Percentiles rank a stretch among this genome's conserved stretches.
Evolutionary conservation across 2,329 filamentous ascomycete genomes (phyloP).

Genomic region (Penicillium sp.): DNA sequence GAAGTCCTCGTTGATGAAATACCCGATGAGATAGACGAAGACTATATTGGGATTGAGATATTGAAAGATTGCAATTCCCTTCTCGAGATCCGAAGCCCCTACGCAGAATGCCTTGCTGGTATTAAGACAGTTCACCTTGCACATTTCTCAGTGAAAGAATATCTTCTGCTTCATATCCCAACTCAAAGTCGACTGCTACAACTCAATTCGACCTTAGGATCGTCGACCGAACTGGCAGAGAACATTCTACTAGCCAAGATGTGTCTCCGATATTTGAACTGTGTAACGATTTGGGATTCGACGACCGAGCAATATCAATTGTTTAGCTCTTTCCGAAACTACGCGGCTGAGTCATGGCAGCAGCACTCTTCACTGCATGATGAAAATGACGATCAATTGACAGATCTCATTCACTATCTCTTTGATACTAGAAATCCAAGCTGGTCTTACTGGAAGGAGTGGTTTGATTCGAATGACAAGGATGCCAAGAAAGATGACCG

Average conservation of each 20-base stretch:
- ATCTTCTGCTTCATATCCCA: background rate
- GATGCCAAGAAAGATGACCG: background rate
- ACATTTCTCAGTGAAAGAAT: conserved; percentile 12
- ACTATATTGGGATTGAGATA: conserved; percentile 2
- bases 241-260: background rate
- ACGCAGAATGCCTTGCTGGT: background rate
- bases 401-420: background rate
- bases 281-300: background rate
- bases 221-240: background rate
- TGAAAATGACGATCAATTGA: background rate
- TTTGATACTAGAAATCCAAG: conserved; percentile 1
- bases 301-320: background rate
- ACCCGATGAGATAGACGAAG: conserved; percentile 2
- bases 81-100: conserved; percentile 2
- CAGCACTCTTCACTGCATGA: background rate
- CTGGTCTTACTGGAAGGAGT: background rate
- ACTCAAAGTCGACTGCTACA: background rate
- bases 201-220: background rate
- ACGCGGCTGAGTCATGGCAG: conserved; percentile 4
- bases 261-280: conserved; percentile 5
- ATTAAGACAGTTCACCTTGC: conserved; percentile 4
- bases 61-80: conserved; percentile 3
- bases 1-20: background rate
- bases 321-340: background rate
- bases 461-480: conserved; percentile 1